phyloP scores from a whole-genome alignment of 805 yeast genomes.

The Yamadazyma insecticola region DNA sequence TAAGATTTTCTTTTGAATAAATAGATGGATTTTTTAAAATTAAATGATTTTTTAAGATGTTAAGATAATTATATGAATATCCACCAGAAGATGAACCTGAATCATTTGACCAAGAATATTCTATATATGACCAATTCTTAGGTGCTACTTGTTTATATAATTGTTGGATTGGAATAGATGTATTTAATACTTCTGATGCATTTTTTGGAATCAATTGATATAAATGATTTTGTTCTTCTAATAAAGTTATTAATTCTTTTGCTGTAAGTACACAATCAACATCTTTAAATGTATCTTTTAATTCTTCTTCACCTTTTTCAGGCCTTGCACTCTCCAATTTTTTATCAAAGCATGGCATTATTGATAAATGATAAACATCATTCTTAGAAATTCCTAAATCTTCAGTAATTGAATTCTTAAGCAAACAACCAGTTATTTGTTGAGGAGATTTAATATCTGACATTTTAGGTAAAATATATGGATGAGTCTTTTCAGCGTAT shows the following conservation, averaged over 20 bases:
- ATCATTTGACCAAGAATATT: conserved; percentile 66
- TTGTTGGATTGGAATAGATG: conserved; percentile 10
- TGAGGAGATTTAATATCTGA: conserved; percentile 85
- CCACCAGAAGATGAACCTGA: conserved; percentile 89
- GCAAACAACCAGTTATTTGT: conserved; percentile 79
- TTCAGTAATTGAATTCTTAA: conserved; percentile 50
- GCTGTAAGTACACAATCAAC: conserved; percentile 96
- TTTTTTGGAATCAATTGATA: conserved; percentile 22
- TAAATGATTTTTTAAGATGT: conserved; percentile 27
- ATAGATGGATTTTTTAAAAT: conserved; percentile 13
- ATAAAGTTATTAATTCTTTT: conserved; percentile 71
- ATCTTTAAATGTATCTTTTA: conserved; percentile 31
- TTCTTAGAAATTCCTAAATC: conserved; percentile 25
- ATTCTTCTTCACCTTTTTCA: conserved; percentile 40
- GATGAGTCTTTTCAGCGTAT: conserved; percentile 94
- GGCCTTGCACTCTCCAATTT: conserved; percentile 91
- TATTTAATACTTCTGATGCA: conserved; percentile 6
- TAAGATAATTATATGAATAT: conserved; percentile 67
- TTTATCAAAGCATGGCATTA: conserved; percentile 98
- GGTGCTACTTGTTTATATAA: conserved; percentile 45
- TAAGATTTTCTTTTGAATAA: conserved; percentile 16
- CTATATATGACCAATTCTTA: conserved; percentile 53
- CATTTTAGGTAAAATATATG: conserved; percentile 66
- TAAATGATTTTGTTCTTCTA: conserved; percentile 49
- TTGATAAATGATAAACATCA: conserved; percentile 69